These are phyloP conservation scores for Magnolia sinica DNA, from an alignment of 164 flowering plant genomes.

Conservation along the genomic window DNA sequence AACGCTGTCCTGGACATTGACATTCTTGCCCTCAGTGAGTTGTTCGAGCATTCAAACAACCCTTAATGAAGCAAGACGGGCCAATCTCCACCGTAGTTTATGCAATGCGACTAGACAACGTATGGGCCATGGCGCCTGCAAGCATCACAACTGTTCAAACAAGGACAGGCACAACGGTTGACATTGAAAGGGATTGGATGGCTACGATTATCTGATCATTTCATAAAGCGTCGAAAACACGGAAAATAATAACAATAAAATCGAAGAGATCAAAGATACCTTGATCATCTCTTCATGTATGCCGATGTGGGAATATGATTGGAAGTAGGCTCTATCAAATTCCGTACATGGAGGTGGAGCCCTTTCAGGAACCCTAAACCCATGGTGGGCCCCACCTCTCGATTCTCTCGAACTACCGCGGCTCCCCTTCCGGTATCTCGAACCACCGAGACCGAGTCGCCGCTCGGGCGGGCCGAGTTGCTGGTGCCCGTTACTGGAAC, in stretches of 20 bases:
- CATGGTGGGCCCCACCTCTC: conserved; percentile 20
- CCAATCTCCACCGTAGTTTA: no score
- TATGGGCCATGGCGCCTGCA: no score
- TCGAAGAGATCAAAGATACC: conserved; percentile 31
- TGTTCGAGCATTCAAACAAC: no score
- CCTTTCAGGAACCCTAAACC: conserved; percentile 23
- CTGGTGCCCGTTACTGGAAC: conserved; percentile 37
- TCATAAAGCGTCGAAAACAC: no score
- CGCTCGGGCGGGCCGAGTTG: conserved; percentile 17
- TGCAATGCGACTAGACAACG: no score
- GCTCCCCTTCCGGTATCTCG: conserved; percentile 23
- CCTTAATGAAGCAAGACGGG: no score
- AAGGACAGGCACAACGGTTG: no score
- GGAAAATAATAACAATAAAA: background rate
- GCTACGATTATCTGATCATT: no score
- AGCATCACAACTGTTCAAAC: no score
- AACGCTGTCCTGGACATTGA: no score
- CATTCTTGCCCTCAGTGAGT: no score
- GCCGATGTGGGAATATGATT: conserved; percentile 86
- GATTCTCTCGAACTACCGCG: conserved; percentile 30
- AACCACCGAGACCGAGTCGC: conserved; percentile 7
- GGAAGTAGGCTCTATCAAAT: conserved; percentile 82
- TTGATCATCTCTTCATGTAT: conserved; percentile 98
- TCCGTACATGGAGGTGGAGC: conserved; percentile 61
- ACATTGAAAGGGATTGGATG: no score